Conservation (phyloP, 176 grass and related monocot genomes). For the Rhynchospora breviuscula region DNA sequence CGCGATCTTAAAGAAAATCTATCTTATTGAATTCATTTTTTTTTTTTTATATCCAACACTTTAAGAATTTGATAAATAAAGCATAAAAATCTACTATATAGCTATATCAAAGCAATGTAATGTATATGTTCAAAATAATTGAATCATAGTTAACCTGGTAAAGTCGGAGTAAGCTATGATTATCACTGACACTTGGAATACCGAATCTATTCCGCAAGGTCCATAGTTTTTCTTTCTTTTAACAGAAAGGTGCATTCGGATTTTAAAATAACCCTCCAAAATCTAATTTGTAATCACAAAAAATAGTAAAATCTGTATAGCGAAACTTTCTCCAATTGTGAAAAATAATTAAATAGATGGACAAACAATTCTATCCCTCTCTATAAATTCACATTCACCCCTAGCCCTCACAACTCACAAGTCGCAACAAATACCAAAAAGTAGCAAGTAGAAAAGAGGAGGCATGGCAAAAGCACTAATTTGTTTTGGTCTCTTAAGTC, state of each 20-base stretch:
- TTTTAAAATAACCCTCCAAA: neutral
- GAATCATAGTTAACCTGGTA: too few relatives aligned
- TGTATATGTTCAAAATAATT: too few relatives aligned
- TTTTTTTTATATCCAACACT: too few relatives aligned
- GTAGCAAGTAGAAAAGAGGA: neutral
- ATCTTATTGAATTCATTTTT: too few relatives aligned
- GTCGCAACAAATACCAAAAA: neutral
- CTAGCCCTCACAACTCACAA: neutral
- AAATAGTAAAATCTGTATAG: neutral
- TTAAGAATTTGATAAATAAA: too few relatives aligned
- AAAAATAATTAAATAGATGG: slow-evolving; percentile 1
- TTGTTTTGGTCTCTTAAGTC: neutral
- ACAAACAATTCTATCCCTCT: neutral
- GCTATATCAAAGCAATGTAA: too few relatives aligned
- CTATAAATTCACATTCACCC: neutral
- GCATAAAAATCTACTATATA: too few relatives aligned
- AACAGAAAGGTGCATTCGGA: neutral
- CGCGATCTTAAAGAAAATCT: too few relatives aligned
- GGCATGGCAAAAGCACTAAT: slow-evolving; percentile 16
- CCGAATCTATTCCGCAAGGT: neutral
- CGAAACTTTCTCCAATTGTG: neutral
- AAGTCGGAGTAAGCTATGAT: neutral
- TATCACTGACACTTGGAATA: neutral
- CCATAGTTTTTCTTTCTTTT: neutral
- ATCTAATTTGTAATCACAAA: neutral